Evolutionary conservation across 768 basidiomycete species (phyloP).

Genomic region (Lactarius sp.): DNA sequence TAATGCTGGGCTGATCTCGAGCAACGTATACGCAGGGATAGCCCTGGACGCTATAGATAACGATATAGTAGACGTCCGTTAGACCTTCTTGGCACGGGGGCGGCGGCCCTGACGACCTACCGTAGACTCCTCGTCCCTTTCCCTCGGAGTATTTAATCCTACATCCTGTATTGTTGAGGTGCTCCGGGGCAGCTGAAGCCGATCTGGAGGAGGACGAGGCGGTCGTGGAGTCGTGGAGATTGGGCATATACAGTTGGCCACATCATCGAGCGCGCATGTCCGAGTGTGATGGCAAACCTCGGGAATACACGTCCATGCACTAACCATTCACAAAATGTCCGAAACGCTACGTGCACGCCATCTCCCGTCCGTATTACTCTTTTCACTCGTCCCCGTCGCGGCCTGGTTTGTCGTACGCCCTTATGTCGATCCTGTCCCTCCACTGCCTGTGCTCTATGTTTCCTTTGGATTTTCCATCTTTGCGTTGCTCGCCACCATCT

Average conservation of each 20-base stretch:
- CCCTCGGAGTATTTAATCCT: conserved; percentile 40
- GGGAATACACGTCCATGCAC: background rate
- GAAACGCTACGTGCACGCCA: conserved; percentile 16
- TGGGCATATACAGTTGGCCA: conserved; percentile 13
- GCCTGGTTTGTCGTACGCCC: conserved; percentile 71
- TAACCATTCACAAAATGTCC: conserved; percentile 17
- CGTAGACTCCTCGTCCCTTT: conserved; percentile 63
- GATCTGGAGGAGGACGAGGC: conserved; percentile 5
- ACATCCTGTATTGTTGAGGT: conserved; percentile 37
- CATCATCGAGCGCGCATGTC: conserved; percentile 12
- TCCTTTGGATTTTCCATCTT: conserved; percentile 81
- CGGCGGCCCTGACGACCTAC: conserved; percentile 34
- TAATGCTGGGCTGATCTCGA: conserved; percentile 86
- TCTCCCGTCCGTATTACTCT: conserved; percentile 38
- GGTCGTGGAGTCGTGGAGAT: conserved; percentile 19
- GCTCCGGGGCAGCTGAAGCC: conserved; percentile 1
- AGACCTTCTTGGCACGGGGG: background rate
- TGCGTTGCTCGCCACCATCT: conserved; percentile 70
- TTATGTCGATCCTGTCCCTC: conserved; percentile 61
- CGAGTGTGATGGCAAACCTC: conserved; percentile 2
- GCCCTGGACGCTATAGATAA: conserved; percentile 40
- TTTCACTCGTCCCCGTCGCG: conserved; percentile 61
- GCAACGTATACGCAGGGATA: conserved; percentile 56
- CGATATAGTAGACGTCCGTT: background rate
- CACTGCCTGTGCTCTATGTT: conserved; percentile 67